Evolutionary conservation across 2,329 filamentous ascomycete species (phyloP).

Genomic region (Magnaporthiopsis poae): DNA sequence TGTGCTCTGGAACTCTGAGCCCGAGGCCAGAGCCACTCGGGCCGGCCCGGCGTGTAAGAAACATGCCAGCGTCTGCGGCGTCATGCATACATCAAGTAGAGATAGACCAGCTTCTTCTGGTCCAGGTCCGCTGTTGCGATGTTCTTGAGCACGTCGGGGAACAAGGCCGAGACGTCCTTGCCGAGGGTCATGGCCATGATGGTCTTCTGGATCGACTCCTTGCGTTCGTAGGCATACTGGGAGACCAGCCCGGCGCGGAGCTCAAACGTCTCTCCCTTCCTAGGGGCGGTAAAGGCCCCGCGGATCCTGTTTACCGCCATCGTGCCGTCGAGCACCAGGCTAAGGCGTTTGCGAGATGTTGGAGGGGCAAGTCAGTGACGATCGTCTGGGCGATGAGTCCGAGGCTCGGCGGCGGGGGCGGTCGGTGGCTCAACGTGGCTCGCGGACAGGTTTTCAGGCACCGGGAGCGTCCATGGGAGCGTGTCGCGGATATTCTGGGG

Average conservation of each 20-base stretch:
- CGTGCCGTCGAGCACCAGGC: constrained; percentile 1
- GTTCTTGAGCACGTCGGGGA: constrained; percentile 96
- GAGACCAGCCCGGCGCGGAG: constrained; percentile 89
- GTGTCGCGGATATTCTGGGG: not conserved
- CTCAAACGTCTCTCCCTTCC: constrained; percentile 97
- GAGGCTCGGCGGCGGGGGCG: not conserved
- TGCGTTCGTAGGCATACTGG: constrained; percentile 97
- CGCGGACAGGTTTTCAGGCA: not conserved
- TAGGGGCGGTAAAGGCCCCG: constrained; percentile 82
- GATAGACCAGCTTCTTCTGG: constrained; percentile 98
- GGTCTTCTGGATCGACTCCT: constrained; percentile 98
- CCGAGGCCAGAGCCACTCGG: not conserved
- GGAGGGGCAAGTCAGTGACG: constrained; percentile 5
- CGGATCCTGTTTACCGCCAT: constrained; percentile 85
- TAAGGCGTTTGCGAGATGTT: not conserved
- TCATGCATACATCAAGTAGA: constrained; percentile 77
- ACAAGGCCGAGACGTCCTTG: constrained; percentile 94
- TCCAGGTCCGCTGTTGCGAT: constrained; percentile 90
- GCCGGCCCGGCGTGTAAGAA: not conserved
- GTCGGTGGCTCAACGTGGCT: not conserved
- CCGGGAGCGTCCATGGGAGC: not conserved
- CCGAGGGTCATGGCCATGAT: constrained; percentile 99
- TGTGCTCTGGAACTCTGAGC: not conserved
- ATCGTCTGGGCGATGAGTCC: constrained; percentile 10
- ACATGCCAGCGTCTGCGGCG: not conserved